Evolutionary conservation across 2,329 filamentous ascomycete genomes (phyloP).

Genomic region (Cyanodermella asteris): DNA sequence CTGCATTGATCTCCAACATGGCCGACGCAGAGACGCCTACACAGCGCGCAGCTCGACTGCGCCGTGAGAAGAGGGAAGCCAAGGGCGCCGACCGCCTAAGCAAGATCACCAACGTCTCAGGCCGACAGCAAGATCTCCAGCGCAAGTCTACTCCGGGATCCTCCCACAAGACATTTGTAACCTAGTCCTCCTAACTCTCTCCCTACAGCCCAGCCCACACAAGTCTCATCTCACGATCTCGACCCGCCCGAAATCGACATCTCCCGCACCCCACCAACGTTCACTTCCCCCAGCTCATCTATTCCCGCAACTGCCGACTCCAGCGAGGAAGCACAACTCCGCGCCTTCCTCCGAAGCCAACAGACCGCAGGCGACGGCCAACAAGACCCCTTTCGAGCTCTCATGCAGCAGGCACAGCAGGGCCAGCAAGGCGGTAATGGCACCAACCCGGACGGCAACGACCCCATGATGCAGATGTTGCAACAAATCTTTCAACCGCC

Average conservation of each 20-base stretch:
- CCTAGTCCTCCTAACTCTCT: slow-evolving; percentile 4
- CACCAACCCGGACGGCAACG: no score
- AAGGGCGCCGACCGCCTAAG: slow-evolving; percentile 40
- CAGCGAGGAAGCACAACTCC: slow-evolving; percentile 20
- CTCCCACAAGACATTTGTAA: no score
- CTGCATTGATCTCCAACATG: no score
- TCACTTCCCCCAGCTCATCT: slow-evolving; percentile 14
- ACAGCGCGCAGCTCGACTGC: slow-evolving; percentile 32
- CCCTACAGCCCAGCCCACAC: slow-evolving; percentile 3
- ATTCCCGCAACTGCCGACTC: slow-evolving; percentile 1
- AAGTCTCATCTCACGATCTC: slow-evolving; percentile 5
- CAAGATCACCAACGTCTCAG: slow-evolving; percentile 39
- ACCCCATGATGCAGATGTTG: slow-evolving; percentile 32
- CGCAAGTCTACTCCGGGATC: slow-evolving; percentile 1
- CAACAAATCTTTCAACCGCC: slow-evolving; percentile 31
- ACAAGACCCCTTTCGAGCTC: slow-evolving; percentile 17
- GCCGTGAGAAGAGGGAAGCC: slow-evolving; percentile 40
- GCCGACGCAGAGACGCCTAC: slow-evolving; percentile 23
- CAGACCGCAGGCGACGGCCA: slow-evolving; percentile 9
- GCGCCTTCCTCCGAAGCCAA: slow-evolving; percentile 17
- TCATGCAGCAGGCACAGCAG: slow-evolving; percentile 30
- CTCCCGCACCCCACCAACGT: slow-evolving; percentile 7
- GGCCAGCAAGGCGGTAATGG: slow-evolving; percentile 22
- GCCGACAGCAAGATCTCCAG: slow-evolving; percentile 13
- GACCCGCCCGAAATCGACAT: slow-evolving; percentile 13